Base-by-base conservation (phyloP, 2,329 filamentous ascomycete species). In the Aspergillus sp. region DNA sequence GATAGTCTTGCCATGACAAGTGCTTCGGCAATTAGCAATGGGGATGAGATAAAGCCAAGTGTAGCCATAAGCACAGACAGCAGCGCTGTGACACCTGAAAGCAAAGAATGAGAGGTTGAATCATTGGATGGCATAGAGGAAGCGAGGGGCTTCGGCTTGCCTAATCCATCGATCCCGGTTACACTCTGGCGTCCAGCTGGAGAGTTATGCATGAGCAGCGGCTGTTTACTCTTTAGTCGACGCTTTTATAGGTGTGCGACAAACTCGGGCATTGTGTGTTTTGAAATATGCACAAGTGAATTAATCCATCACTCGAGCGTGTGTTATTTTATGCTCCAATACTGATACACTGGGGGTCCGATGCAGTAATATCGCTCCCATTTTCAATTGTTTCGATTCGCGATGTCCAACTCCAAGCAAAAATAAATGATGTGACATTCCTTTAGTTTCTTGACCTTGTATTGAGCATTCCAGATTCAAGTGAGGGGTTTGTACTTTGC, bases 91-190 rank as follows among this genome's bases (percentile, higher is more conserved):
- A 19, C 41, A 33, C 20, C 33, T n/a, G 44, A 47, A 20, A 33
- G 17, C n/a, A 30, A 24, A 47, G 5, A 15, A 48, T 37, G 34
- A 37, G 34, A 37, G 34, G 13, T 7, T 6, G 6, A 37, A 20
- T 20, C 20, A 20, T 20, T 20, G 20, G 20, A 20, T 12, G 12
- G 39, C 49, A 42, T 15, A 24, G 20, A 22, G 34, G 4, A 9
- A 27, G 34, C 15, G 15, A 40, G 40, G 22, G 24, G n/a, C 51
- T 50, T 56, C 62, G 62, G 60, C 48, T 64, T 62, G 56, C 62
- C 62, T 51, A 22, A 62, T 64, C 44, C 58, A 62, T 62, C 56
- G 6, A 57, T 58, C 34, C 62, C 56, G 58, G 22, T 27, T 15
- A 30, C 20, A 37, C 24, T 13, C 24, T 50, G 5, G 9, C 7